A percentile compares a stretch with the other conserved stretches of the same genome.
phyloP scores from a whole-genome alignment of 768 basidiomycete species.

The Russula abietina region DNA sequence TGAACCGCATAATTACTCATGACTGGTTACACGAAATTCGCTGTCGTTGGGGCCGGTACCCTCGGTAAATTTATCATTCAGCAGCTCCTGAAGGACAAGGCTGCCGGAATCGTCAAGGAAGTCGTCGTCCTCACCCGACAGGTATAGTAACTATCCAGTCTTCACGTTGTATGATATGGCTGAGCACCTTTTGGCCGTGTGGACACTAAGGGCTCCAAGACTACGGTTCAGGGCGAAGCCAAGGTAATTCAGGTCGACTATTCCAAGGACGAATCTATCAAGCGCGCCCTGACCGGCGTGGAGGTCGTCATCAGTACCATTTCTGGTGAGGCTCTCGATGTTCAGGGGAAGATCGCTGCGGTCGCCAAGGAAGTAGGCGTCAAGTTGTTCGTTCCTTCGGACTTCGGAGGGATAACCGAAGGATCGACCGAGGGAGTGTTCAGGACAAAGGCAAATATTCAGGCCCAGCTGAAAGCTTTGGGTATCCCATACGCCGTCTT shows the following conservation, averaged over 20 bases:
- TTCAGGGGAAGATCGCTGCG: slow-evolving; percentile 10
- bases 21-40: slow-evolving; percentile 22
- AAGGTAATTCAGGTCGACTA: slow-evolving; percentile 18
- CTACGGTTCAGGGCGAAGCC: slow-evolving; percentile 10
- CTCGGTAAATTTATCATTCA: slow-evolving; percentile 13
- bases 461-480: slow-evolving; percentile 10
- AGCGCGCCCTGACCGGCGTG: slow-evolving; percentile 5
- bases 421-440: slow-evolving; percentile 14
- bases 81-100: slow-evolving; percentile 17
- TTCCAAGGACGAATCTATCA: slow-evolving; percentile 11
- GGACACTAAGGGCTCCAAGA: slow-evolving; percentile 28
- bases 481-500: slow-evolving; percentile 21
- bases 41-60: slow-evolving; percentile 20
- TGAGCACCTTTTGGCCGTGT: background rate
- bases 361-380: slow-evolving; percentile 19
- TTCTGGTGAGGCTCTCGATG: background rate
- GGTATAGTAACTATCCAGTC: background rate
- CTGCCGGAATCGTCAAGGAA: slow-evolving; percentile 9
- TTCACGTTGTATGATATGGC: too few relatives aligned
- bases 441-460: slow-evolving; percentile 1
- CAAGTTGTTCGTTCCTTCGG: slow-evolving; percentile 19
- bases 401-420: slow-evolving; percentile 14
- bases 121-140: slow-evolving; percentile 23
- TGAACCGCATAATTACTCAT: background rate
- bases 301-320: slow-evolving; percentile 22